Evolutionary conservation across 2,329 filamentous ascomycete species (phyloP).

Genomic region (Diaporthe humulicola): DNA sequence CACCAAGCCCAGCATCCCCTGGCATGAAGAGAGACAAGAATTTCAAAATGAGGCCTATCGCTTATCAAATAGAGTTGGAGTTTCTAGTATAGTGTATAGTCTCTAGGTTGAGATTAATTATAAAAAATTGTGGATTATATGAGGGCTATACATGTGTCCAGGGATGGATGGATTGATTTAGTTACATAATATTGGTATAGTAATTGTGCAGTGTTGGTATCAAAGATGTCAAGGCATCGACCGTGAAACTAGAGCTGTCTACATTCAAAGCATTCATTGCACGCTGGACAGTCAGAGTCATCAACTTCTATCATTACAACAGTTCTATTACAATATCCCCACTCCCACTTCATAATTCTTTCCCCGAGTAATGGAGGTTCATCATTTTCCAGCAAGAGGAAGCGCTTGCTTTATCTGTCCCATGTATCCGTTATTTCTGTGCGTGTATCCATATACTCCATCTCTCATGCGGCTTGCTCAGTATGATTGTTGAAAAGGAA

Average conservation of each 20-base stretch:
- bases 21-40: too few relatives aligned
- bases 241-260: neutral
- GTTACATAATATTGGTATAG: too few relatives aligned
- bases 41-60: too few relatives aligned
- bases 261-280: neutral
- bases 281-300: neutral
- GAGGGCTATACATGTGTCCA: too few relatives aligned
- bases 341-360: neutral
- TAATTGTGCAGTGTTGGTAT: neutral
- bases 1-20: too few relatives aligned
- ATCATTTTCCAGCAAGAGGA: constrained; percentile 1
- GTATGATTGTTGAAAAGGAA: neutral
- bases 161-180: too few relatives aligned
- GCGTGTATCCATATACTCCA: constrained; percentile 30
- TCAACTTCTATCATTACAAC: constrained; percentile 34
- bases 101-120: too few relatives aligned
- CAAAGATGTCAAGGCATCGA: neutral
- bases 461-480: constrained; percentile 41
- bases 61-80: too few relatives aligned
- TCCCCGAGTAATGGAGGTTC: neutral
- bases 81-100: too few relatives aligned
- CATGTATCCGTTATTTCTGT: constrained; percentile 13
- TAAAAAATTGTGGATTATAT: too few relatives aligned
- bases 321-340: constrained; percentile 33
- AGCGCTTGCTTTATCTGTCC: neutral